phyloP scores from a whole-genome alignment of 2,329 filamentous ascomycete genomes.

The Paraphoma chrysanthemicola region DNA sequence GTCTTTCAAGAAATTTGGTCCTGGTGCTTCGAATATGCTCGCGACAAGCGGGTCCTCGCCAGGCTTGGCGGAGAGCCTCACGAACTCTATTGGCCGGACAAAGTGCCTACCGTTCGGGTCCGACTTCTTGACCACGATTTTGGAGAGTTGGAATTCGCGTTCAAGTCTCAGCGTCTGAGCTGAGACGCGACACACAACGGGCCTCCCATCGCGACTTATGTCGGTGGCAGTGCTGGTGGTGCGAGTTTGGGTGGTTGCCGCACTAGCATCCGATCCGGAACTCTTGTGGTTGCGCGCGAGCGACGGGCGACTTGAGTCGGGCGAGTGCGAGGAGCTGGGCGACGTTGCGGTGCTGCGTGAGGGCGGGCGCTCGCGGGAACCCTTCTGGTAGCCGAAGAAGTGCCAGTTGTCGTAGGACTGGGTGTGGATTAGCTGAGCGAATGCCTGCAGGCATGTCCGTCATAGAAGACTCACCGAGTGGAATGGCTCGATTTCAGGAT shows the following conservation, averaged over 20 bases:
- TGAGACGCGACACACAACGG: conserved; percentile 82
- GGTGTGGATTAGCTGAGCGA: conserved; percentile 20
- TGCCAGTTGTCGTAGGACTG: conserved; percentile 88
- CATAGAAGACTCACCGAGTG: conserved; percentile 49
- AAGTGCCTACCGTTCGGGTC: conserved; percentile 80
- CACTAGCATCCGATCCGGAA: conserved; percentile 45
- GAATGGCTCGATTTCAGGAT: conserved; percentile 53
- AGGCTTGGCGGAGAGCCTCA: conserved; percentile 71
- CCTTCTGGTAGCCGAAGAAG: conserved; percentile 51
- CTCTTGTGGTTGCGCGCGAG: conserved; percentile 39
- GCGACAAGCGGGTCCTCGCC: conserved; percentile 79
- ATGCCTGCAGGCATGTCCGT: not conserved
- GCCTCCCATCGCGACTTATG: conserved; percentile 49
- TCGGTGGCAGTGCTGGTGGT: conserved; percentile 57
- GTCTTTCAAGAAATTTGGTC: conserved; percentile 73
- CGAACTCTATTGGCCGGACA: conserved; percentile 78
- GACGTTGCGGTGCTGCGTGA: conserved; percentile 36
- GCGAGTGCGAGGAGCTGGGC: conserved; percentile 34
- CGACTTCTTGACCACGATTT: conserved; percentile 71
- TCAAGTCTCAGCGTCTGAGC: conserved; percentile 84
- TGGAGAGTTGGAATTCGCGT: conserved; percentile 83
- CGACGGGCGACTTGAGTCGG: conserved; percentile 38
- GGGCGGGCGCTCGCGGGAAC: conserved; percentile 22
- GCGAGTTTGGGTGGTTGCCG: conserved; percentile 53
- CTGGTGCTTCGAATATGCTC: conserved; percentile 81